A percentile compares a stretch with the other conserved stretches of the same genome.
phyloP scores from a whole-genome alignment of 108 stramenopile genomes.

The Nannochloropsis salina region DNA sequence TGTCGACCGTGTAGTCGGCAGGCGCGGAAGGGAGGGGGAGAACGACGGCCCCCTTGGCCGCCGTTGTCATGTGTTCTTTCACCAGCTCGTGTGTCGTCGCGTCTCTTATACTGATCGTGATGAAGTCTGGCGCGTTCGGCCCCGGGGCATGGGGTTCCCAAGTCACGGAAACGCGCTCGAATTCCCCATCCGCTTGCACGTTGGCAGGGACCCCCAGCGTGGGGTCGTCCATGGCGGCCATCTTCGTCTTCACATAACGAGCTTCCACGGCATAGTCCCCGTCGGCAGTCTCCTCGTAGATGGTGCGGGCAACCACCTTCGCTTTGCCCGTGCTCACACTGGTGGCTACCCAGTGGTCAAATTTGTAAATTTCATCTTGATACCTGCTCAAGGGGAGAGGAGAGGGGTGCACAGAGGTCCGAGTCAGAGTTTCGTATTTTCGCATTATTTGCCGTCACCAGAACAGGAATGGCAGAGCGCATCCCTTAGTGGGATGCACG shows the following conservation, averaged over 20 bases:
- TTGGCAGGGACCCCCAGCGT: not conserved
- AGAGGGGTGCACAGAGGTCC: no score
- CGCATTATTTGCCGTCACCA: no score
- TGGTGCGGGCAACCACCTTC: not conserved
- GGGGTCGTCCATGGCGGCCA: not conserved
- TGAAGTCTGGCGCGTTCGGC: not conserved
- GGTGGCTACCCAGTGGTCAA: not conserved
- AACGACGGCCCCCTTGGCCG: not conserved
- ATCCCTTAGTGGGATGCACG: no score
- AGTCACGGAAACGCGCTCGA: not conserved
- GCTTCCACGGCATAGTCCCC: not conserved
- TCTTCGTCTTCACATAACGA: not conserved
- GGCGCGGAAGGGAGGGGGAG: not conserved
- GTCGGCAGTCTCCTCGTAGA: constrained; percentile 14
- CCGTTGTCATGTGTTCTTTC: not conserved
- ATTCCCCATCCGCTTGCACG: not conserved
- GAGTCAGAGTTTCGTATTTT: no score
- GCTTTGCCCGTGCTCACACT: not conserved
- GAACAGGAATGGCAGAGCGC: no score
- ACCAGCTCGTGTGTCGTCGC: not conserved
- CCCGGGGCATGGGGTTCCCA: not conserved
- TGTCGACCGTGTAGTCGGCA: not conserved
- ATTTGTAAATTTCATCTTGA: constrained; percentile 20
- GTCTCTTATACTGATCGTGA: not conserved
- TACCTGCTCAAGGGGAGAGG: not conserved